Base-by-base conservation (phyloP, 2,329 filamentous ascomycete genomes). In the Trematosphaeria pertusa region DNA sequence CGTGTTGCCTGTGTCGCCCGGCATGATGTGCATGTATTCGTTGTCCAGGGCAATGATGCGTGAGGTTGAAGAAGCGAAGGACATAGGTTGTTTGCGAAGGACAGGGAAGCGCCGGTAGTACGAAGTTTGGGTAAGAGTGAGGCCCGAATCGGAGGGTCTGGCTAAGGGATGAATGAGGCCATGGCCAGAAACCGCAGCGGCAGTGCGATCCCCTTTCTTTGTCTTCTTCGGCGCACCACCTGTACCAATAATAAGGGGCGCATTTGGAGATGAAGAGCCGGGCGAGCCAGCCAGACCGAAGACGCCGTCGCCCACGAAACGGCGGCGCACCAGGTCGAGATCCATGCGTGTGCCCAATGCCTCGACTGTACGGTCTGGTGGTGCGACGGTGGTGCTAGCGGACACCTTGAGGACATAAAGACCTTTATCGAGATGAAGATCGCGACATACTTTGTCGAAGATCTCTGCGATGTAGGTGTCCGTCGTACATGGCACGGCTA, bases 1-100 rank as follows among this genome's bases (percentile, higher is more conserved):
- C 28, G 86, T 85, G 12, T 63, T 56, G 34, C 58, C 59, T 0
- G 62, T 62, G 19, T 75, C 74, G 5, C 73, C 73, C 2, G 89
- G 88, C 81, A 91, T 87, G 60, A 95, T 91, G 71, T 93, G 89
- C 52, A 95, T 84, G 69, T 92, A 94, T 68, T 95, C 90, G 49
- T 88, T 88, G 60, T 93, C 89, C 56, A 95, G 89, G 36, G 88
- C 85, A 32, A 94, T 76, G 8, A 90, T 83, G 47, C 88, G 84
- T 59, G 91, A 87, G 50, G 89, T 88, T 62, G 87, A 82, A 3
- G 84, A 86, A 32, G 89, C 86, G 60, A 94, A 87, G 18, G 88
- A 85, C 81, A 94, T 90, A 7, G 88, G 86, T 70, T 92, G 88
- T 71, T 91, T 90, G 54, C 89, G 85, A 76, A 87, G 88, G 12